phyloP scores from a whole-genome alignment of 1,284 basidiomycete genomes.

The Violaceomyces palustris region DNA sequence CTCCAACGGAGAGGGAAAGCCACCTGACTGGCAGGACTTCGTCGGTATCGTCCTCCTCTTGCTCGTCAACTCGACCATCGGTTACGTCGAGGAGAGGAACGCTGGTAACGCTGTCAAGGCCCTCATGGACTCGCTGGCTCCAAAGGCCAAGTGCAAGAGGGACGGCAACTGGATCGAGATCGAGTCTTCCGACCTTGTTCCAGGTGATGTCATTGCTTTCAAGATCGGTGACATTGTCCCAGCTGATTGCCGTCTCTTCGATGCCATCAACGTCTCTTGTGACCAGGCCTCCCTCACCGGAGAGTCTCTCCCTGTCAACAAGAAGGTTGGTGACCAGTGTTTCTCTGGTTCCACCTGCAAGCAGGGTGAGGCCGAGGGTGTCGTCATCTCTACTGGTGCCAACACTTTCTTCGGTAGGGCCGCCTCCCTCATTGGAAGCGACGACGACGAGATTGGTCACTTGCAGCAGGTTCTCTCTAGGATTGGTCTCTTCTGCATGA shows the following conservation, averaged over 20 bases:
- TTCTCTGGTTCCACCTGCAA: constrained; percentile 71
- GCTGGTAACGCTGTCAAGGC: constrained; percentile 98
- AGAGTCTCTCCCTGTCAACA: constrained; percentile 88
- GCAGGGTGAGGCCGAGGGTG: constrained; percentile 77
- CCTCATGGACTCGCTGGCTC: constrained; percentile 96
- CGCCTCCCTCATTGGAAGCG: constrained; percentile 84
- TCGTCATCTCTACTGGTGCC: constrained; percentile 84
- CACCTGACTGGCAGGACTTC: constrained; percentile 97
- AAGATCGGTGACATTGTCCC: constrained; percentile 84
- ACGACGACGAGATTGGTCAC: constrained; percentile 67
- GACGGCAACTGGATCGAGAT: constrained; percentile 59
- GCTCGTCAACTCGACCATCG: constrained; percentile 90
- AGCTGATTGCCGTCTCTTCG: constrained; percentile 69
- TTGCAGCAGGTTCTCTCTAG: constrained; percentile 86
- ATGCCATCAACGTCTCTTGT: constrained; percentile 69
- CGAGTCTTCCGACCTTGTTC: constrained; percentile 77
- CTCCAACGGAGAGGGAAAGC: constrained; percentile 78
- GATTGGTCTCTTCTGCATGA: constrained; percentile 78
- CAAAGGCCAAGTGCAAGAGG: constrained; percentile 71
- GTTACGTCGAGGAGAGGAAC: constrained; percentile 95
- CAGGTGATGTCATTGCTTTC: constrained; percentile 81
- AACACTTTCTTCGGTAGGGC: constrained; percentile 90
- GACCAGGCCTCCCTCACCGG: constrained; percentile 99
- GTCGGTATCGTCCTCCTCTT: constrained; percentile 89
- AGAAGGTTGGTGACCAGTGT: constrained; percentile 58